These are phyloP conservation scores for Xylaria telfairii DNA, from an alignment of 495 filamentous ascomycete genomes.

Conservation along the genomic window DNA sequence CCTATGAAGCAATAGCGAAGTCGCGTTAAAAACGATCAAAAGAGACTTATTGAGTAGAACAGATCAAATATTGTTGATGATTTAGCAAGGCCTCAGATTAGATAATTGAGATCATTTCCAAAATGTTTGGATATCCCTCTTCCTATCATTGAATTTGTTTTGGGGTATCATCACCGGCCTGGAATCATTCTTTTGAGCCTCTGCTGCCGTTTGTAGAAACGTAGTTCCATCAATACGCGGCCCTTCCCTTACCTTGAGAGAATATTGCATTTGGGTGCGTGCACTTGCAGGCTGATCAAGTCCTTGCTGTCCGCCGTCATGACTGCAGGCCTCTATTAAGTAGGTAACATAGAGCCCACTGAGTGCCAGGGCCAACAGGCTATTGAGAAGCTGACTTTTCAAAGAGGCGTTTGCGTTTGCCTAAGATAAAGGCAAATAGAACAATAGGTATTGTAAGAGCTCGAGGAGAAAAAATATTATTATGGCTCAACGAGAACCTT, in stretches of 20 bases:
- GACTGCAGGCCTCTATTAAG: not conserved
- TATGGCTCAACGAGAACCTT: not conserved
- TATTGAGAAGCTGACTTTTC: not conserved
- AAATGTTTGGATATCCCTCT: constrained; percentile 58
- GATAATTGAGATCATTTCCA: constrained; percentile 62
- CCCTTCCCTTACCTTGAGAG: not conserved
- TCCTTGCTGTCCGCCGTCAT: not conserved
- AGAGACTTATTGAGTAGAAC: not conserved
- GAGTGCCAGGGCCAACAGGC: not conserved
- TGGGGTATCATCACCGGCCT: constrained; percentile 62
- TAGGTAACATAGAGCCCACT: not conserved
- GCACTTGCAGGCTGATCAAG: constrained; percentile 6
- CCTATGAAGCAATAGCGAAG: not conserved
- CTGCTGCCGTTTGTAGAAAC: not conserved
- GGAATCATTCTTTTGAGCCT: not conserved
- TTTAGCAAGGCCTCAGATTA: constrained; percentile 58
- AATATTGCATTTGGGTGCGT: not conserved
- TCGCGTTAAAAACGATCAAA: not conserved
- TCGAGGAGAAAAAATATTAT: not conserved
- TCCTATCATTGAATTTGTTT: constrained; percentile 61
- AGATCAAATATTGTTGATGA: not conserved
- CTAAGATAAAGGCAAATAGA: not conserved
- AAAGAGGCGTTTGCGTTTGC: not conserved
- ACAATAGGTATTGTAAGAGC: not conserved
- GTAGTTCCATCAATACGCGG: not conserved